Evolutionary conservation across 441 rosid species (phyloP), one percentile per base, ranked within the genome.

Genomic region (Gossypium aridum): DNA sequence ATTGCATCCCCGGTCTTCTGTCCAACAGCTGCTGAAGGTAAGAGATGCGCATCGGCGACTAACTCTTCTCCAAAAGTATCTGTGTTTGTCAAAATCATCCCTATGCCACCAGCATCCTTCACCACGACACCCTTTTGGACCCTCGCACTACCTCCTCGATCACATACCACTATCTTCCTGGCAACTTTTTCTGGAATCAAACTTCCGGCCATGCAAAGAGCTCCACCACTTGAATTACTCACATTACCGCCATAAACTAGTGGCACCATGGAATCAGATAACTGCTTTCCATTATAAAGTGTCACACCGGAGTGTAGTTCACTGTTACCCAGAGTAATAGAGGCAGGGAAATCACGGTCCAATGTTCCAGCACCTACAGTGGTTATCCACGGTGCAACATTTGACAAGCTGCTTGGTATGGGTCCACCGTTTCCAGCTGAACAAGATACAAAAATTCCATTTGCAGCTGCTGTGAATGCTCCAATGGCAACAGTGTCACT

Each of bases 151-250:
- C 80, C 83, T 17, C 87, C 85, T 60, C 85, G 73, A 54, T 84
- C 77, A 34, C 87, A 84, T 14, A 84, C 39, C 65, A 84, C 87
- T n/a, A 82, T 80, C 61, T 82, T 84, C 7, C 87, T 85, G 2
- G 71, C 63, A 6, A 84, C 76, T 68, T 77, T 73, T 16, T 12
- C 65, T 2, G 81, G 75, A 54, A 57, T 57, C 67, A 84, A 66
- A 51, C 64, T 81, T 34, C 81, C 84, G 2, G 73, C 14, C 71
- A 75, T 49, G 75, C 87, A 84, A 16, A 84, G 72, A 47, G 3
- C 34, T 37, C 64, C 63, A 23, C 62, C 54, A 22, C 65, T 55
- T 62, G 84, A 71, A 12, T 28, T 61, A 70, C 79, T 80, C n/a
- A 20, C 77, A 16, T 74, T 83, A 14, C 75, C 78, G 5, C 76